These are phyloP conservation scores for Pseudotsuga menziesii DNA, from an alignment of 75 land plant species.

Conservation along the genomic window DNA sequence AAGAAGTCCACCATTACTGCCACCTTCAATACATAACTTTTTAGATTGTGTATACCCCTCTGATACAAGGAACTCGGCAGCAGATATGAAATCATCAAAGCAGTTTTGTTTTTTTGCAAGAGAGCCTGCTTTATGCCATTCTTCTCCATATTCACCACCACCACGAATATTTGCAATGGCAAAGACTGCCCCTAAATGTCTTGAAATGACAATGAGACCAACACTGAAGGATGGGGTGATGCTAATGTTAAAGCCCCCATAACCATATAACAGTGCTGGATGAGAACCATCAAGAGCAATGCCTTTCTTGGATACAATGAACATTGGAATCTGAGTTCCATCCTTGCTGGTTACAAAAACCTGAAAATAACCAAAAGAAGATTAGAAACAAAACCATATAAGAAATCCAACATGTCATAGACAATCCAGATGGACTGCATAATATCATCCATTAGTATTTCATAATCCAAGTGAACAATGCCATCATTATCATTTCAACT, in stretches of 20 bases:
- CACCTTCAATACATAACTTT: slow-evolving; percentile 93
- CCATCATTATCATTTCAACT: no score
- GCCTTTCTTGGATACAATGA: slow-evolving; percentile 72
- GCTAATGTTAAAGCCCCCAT: slow-evolving; percentile 89
- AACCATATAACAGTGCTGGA: slow-evolving; percentile 84
- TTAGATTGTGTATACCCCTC: slow-evolving; percentile 74
- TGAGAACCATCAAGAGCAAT: slow-evolving; percentile 60
- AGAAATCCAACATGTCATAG: not conserved
- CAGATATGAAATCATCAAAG: slow-evolving; percentile 94
- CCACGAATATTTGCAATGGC: slow-evolving; percentile 94
- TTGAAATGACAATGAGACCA: slow-evolving; percentile 42
- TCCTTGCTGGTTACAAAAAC: slow-evolving; percentile 84
- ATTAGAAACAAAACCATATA: not conserved
- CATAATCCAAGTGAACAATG: no score
- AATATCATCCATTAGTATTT: no score
- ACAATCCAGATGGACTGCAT: no score
- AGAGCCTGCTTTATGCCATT: slow-evolving; percentile 96
- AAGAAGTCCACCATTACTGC: slow-evolving; percentile 96
- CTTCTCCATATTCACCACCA: slow-evolving; percentile 98
- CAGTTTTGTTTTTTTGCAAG: slow-evolving; percentile 86
- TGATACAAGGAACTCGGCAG: slow-evolving; percentile 71
- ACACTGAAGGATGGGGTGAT: slow-evolving; percentile 80
- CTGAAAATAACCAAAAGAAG: slow-evolving; percentile 22
- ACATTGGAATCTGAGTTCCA: slow-evolving; percentile 90
- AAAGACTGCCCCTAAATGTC: slow-evolving; percentile 63